Conservation (phyloP, 2,329 filamentous ascomycete genomes). For the Colletotrichum phormii region DNA sequence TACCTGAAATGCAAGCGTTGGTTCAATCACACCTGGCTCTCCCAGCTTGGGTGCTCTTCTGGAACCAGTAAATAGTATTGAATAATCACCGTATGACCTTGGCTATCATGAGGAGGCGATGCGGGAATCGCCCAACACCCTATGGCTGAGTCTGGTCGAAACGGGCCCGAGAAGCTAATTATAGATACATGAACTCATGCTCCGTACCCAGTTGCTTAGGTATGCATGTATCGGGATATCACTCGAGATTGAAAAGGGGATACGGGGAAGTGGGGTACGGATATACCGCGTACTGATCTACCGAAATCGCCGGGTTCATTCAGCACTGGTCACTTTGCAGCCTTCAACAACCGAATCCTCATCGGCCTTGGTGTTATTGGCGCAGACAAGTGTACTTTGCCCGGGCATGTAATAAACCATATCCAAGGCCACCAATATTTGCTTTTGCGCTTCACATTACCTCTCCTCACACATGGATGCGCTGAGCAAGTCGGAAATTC, state of each 20-base stretch:
- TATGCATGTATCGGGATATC: not conserved
- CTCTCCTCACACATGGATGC: not conserved
- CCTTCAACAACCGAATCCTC: not conserved
- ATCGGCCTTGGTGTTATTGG: not conserved
- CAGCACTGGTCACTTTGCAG: not conserved
- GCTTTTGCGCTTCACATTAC: not conserved
- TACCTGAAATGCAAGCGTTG: too few relatives aligned
- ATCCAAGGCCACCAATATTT: not conserved
- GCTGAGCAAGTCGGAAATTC: not conserved
- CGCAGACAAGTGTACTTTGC: not conserved
- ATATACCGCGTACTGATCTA: not conserved
- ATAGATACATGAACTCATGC: not conserved
- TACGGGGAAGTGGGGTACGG: not conserved
- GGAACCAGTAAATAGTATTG: too few relatives aligned
- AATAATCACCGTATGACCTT: not conserved
- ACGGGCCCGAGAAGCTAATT: not conserved
- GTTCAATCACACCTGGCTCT: too few relatives aligned
- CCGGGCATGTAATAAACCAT: not conserved
- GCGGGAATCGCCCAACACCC: too few relatives aligned
- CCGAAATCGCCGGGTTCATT: not conserved
- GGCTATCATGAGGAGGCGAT: not conserved
- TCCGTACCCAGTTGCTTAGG: not conserved
- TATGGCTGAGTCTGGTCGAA: not conserved
- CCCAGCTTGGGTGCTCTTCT: too few relatives aligned
- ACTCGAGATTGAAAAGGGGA: not conserved